These are phyloP conservation scores for Cyclotella kingstonii DNA, from an alignment of 108 stramenopile species.

Conservation along the genomic window DNA sequence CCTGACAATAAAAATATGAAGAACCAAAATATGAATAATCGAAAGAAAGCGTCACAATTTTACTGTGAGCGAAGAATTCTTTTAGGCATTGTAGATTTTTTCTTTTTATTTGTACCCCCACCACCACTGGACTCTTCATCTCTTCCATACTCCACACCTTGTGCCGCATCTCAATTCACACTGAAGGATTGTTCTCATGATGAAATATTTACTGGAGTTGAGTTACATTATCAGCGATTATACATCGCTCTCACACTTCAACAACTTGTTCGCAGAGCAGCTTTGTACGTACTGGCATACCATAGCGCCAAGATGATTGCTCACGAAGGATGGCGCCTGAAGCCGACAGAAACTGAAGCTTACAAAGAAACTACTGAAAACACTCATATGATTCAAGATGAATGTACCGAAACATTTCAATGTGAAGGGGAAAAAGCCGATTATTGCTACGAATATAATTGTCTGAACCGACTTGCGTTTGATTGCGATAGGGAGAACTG, in stretches of 20 bases:
- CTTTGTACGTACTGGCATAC: slow-evolving; percentile 58
- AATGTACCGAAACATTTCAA: too few species aligned
- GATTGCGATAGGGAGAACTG: slow-evolving; percentile 66
- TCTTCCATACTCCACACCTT: slow-evolving; percentile 15
- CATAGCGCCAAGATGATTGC: slow-evolving; percentile 47
- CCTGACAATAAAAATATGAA: slow-evolving; percentile 12
- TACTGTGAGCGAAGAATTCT: slow-evolving; percentile 18
- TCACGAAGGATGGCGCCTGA: slow-evolving; percentile 62
- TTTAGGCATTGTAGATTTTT: slow-evolving; percentile 67
- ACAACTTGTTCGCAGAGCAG: slow-evolving; percentile 60
- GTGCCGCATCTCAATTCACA: slow-evolving; percentile 2
- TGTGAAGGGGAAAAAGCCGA: neutral
- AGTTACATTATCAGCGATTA: slow-evolving; percentile 48
- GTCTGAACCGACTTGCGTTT: slow-evolving; percentile 55
- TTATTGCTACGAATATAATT: neutral
- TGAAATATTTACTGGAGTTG: slow-evolving; percentile 23
- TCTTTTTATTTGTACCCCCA: slow-evolving; percentile 61
- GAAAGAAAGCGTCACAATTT: slow-evolving; percentile 1
- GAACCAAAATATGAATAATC: slow-evolving; percentile 40
- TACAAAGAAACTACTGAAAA: slow-evolving; percentile 1
- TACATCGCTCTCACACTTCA: slow-evolving; percentile 47
- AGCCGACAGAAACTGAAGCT: neutral
- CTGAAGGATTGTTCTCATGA: slow-evolving; percentile 31
- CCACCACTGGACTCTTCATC: slow-evolving; percentile 1
- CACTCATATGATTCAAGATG: too few species aligned